A percentile compares a stretch with the other conserved stretches of the same genome.
Evolutionary conservation across 495 filamentous ascomycete genomes (phyloP).

Genomic region (Hypoxylon lienhwacheense): DNA sequence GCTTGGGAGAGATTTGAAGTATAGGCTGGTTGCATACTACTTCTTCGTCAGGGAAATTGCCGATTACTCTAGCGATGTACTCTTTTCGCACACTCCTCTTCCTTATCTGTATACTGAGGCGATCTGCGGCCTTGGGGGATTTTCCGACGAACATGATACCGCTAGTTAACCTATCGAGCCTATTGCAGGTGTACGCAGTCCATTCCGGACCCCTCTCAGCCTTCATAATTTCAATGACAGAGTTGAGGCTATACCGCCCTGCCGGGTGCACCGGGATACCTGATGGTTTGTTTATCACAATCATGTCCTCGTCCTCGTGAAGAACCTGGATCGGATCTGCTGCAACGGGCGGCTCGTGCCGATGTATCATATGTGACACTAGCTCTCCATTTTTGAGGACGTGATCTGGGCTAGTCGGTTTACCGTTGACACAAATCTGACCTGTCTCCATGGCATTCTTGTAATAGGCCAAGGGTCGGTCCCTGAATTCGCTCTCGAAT

Average conservation of each 20-base stretch:
- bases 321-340: constrained; percentile 77
- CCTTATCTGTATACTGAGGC: constrained; percentile 69
- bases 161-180: constrained; percentile 90
- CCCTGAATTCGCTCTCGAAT: constrained; percentile 82
- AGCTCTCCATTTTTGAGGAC: constrained; percentile 63
- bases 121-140: constrained; percentile 73
- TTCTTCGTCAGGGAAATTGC: constrained; percentile 82
- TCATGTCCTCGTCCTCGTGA: constrained; percentile 86
- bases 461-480: constrained; percentile 86
- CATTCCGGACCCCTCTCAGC: constrained; percentile 69
- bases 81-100: constrained; percentile 84
- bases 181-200: constrained; percentile 81
- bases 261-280: constrained; percentile 94
- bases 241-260: constrained; percentile 93
- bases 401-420: constrained; percentile 55
- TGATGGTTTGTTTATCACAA: constrained; percentile 95
- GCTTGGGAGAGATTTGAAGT: constrained; percentile 89
- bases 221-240: constrained; percentile 89
- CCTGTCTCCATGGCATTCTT: constrained; percentile 77
- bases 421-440: constrained; percentile 71
- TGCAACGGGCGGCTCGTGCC: constrained; percentile 91
- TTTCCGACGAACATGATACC: constrained; percentile 98
- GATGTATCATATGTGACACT: constrained; percentile 90
- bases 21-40: constrained; percentile 91
- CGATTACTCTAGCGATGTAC: constrained; percentile 88